A percentile compares a stretch with the other conserved stretches of the same genome.
Conservation (phyloP, 1,139 yeast genomes). For the Suhomyces bribrorum region DNA sequence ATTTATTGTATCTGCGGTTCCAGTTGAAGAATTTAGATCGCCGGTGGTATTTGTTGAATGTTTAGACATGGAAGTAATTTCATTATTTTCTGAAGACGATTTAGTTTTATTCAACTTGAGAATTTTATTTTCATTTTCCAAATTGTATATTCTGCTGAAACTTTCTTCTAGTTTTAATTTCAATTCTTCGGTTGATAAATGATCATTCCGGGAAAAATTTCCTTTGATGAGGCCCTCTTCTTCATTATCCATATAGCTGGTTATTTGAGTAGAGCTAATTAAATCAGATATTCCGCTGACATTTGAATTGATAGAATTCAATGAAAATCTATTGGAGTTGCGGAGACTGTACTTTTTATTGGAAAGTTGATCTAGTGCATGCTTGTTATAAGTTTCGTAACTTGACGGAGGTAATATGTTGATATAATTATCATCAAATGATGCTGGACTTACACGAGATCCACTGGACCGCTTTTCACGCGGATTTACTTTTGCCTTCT, state of each 20-base stretch:
- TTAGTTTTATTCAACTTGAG: constrained; percentile 15
- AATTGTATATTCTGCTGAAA: constrained; percentile 37
- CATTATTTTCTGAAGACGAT: no score
- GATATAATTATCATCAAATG: constrained; percentile 34
- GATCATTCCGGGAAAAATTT: constrained; percentile 5
- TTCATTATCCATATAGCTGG: constrained; percentile 36
- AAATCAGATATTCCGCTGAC: constrained; percentile 45
- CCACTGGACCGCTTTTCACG: constrained; percentile 8
- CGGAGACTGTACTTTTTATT: constrained; percentile 16
- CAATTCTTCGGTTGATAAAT: constrained; percentile 37
- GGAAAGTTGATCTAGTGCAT: constrained; percentile 36
- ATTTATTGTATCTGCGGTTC: neutral
- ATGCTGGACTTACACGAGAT: constrained; percentile 1
- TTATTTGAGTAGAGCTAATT: constrained; percentile 39
- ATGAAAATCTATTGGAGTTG: constrained; percentile 34
- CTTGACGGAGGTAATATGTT: constrained; percentile 27
- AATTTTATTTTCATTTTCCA: constrained; percentile 33
- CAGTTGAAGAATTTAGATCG: no score
- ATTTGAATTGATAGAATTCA: constrained; percentile 44
- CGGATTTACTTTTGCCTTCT: constrained; percentile 1
- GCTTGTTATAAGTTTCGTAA: constrained; percentile 37
- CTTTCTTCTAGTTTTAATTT: constrained; percentile 42
- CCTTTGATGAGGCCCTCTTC: constrained; percentile 11
- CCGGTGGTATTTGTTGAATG: no score
- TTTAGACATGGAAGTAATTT: no score